Conservation (phyloP, 2,329 filamentous ascomycete genomes). For the Cercospora beticola region DNA sequence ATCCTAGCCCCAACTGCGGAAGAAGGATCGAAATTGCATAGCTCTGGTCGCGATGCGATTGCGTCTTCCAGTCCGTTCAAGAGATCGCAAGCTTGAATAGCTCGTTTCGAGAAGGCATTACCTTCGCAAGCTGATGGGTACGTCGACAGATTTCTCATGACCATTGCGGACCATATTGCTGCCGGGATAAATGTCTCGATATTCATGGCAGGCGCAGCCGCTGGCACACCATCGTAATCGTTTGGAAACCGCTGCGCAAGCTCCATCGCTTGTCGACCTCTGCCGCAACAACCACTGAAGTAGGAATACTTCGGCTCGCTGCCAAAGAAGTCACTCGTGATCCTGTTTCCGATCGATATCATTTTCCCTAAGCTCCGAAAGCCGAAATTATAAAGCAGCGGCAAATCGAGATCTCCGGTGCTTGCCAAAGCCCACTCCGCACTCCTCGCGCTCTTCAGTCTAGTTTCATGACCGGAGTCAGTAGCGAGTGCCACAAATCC, state of each 20-base stretch:
- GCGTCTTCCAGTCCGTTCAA: background rate
- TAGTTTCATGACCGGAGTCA: too few relatives aligned
- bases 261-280: background rate
- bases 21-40: background rate
- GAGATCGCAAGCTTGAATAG: background rate
- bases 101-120: background rate
- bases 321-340: background rate
- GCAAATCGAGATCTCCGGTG: background rate
- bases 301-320: background rate
- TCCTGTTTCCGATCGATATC: background rate
- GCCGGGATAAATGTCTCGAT: background rate
- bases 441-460: too few relatives aligned
- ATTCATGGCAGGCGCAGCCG: background rate
- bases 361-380: background rate
- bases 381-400: background rate
- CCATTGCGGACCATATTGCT: background rate
- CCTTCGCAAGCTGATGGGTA: background rate
- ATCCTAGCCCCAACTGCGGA: background rate
- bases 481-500: too few relatives aligned
- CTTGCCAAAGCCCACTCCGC: background rate
- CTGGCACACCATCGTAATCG: background rate
- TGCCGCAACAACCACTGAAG: background rate
- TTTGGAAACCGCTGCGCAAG: background rate
- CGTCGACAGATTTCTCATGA: background rate
- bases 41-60: background rate